Base-by-base conservation (phyloP, 1,284 basidiomycete species). In the Vanrija sp. region DNA sequence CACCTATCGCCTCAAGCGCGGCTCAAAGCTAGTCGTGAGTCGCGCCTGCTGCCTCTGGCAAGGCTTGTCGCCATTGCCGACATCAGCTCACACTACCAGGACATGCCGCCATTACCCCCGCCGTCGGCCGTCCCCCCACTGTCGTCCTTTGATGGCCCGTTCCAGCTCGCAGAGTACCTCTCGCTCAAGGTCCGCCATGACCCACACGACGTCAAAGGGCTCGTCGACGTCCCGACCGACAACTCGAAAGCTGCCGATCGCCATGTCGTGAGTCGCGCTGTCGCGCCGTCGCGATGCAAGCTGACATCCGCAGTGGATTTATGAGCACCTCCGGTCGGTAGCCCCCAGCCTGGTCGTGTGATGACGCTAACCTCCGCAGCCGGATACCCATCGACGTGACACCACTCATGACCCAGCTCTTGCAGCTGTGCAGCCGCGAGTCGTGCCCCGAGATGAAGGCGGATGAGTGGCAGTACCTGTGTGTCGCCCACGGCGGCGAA, bases 381-480 rank as follows among this genome's bases (percentile, higher is more conserved):
- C 89, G 94, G 18, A 83, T 98, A 39, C 90, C 92, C 1, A 89
- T 91, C 69, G 94, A 98, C 72, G 81, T 97, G 18, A 88, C 89
- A 0, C 90, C 93, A 0, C 83, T 97, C 49, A 85, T 98, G 47
- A 89, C 87, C 3, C 84, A 85, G 64, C 80, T 98, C 18, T 86
- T 95, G 66, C 82, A 85, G 58, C 86, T 89, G 67, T 98, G 94
- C 68, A 88, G 84, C 9, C 83, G 88, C 38, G 76, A 81, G 47
- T 84, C 87, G 9, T 98, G 94, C 78, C 88, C 89, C 2, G 88
- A 95, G 72, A 97, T 98, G 94, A 95, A 95, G 72, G 93, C 94
- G 15, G 89, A 88, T 48, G 91, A 97, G 78, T 97, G 94, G 91
- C 81, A 92, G 41, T 98, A 95, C 75, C 79, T 98, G 3, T 98